phyloP scores from a whole-genome alignment of 2,329 filamentous ascomycete genomes.

The Pyrenophora seminiperda region DNA sequence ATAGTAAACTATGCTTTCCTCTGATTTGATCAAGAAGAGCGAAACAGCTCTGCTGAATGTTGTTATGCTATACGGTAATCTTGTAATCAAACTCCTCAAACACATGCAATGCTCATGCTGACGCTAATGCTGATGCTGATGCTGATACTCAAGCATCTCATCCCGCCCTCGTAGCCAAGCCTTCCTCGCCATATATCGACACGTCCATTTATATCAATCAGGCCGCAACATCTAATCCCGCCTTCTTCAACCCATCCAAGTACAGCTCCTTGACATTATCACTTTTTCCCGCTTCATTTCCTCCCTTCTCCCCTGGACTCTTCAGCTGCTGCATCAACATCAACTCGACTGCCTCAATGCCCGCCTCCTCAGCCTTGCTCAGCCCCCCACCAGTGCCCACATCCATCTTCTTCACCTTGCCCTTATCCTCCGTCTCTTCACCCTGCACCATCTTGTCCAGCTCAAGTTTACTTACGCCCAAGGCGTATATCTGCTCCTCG shows the following conservation, averaged over 20 bases:
- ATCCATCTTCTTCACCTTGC: constrained; percentile 26
- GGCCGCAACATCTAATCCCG: constrained; percentile 47
- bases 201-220: too few species aligned
- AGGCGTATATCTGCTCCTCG: constrained; percentile 89
- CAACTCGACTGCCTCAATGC: constrained; percentile 45
- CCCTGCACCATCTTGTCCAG: constrained; percentile 77
- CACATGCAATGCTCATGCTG: too few species aligned
- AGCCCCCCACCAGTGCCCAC: constrained; percentile 30
- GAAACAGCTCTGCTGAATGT: too few species aligned
- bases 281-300: constrained; percentile 25
- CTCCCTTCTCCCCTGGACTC: constrained; percentile 4
- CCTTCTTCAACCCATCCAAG: constrained; percentile 48
- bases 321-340: constrained; percentile 48
- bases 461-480: constrained; percentile 91
- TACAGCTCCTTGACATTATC: constrained; percentile 54
- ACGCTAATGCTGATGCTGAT: too few species aligned
- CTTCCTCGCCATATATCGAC: too few species aligned
- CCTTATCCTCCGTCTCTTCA: constrained; percentile 50
- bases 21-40: too few species aligned
- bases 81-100: too few species aligned
- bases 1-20: too few species aligned
- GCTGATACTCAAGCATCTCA: too few species aligned
- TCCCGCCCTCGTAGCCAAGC: too few species aligned
- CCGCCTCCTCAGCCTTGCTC: constrained; percentile 42
- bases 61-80: too few species aligned